Conservation (phyloP, 257 asterid genomes). For the Catharanthus roseus region DNA sequence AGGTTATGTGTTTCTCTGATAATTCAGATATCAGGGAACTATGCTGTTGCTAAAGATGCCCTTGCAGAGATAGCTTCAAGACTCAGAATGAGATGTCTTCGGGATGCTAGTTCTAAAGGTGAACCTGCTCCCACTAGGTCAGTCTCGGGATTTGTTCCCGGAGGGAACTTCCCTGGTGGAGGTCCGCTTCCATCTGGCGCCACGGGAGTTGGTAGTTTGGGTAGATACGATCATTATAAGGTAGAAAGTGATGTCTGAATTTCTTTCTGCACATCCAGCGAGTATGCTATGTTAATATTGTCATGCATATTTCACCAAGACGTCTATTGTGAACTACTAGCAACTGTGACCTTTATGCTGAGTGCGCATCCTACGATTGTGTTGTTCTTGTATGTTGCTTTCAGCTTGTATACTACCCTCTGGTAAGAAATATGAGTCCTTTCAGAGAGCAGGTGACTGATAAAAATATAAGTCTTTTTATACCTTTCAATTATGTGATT, state of each 20-base stretch:
- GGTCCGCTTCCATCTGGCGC: constrained; percentile 33
- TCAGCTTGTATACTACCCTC: too few species aligned
- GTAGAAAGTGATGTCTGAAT: constrained; percentile 3
- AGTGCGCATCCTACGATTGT: neutral
- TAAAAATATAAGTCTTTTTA: too few species aligned
- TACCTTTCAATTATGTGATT: too few species aligned
- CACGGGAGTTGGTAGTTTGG: constrained; percentile 39
- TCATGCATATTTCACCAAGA: neutral
- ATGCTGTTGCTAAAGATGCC: constrained; percentile 69
- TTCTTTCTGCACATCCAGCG: neutral
- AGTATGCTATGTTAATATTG: neutral
- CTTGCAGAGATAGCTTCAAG: constrained; percentile 72
- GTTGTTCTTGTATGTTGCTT: neutral
- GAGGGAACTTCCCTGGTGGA: constrained; percentile 32
- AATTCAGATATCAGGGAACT: constrained; percentile 62
- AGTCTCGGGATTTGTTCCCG: constrained; percentile 42
- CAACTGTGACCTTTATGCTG: neutral
- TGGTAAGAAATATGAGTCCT: too few species aligned
- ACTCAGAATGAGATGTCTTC: constrained; percentile 62
- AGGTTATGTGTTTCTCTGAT: constrained; percentile 17
- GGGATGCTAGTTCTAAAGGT: constrained; percentile 44
- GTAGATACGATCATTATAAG: constrained; percentile 44
- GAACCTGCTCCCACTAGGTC: constrained; percentile 46
- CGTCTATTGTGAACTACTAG: neutral
- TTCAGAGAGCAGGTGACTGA: too few species aligned